Evolutionary conservation across 768 basidiomycete genomes (phyloP), one percentile per base, ranked within the genome.

Genomic region (Lactarius pseudohatsudake): DNA sequence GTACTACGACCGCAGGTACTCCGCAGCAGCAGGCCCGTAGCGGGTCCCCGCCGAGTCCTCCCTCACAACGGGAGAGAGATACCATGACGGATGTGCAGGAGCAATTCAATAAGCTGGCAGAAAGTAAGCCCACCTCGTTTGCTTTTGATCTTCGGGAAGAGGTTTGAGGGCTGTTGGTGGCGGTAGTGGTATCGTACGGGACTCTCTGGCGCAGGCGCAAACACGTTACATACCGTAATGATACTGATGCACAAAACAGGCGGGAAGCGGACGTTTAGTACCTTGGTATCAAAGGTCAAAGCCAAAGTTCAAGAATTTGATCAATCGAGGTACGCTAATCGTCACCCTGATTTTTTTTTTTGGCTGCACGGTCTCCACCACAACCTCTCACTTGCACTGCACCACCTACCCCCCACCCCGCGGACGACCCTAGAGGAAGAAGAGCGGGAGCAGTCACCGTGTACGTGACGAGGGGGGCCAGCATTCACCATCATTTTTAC

Each of bases 231-330:
- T 45, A 10, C 55, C 53, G 32, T 56, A 40, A 61, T 61, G 7
- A 32, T 6, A 22, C 20, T 16, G 50, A 53, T 53, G 11, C 50
- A 26, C 13, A 26, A 26, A 53, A 26, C 50, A 77, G 76, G 70
- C 59, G 91, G 92, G 4, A 92, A 90, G 79, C 90, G 87, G 77
- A 93, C 91, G 0, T 84, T 94, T 75, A 86, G 82, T 57, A 82
- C 79, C 10, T 74, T 94, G 32, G 81, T 93, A 47, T 85, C 85
- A 40, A 93, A 89, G 74, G 90, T 92, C 57, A 92, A 86, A 73
- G 86, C 90, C 6, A 94, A 93, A 82, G 86, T 93, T 65, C 88
- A 90, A 72, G 92, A 93, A 71, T 86, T 86, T 67, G 91, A 93
- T 45, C 85, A 86, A 72, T 78, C 79, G 18, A 76, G 76, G 80